Percentiles rank a stretch among this genome's conserved stretches.
Evolutionary conservation across 441 rosid genomes (phyloP).

Genomic region (Dalechampia spathulata): DNA sequence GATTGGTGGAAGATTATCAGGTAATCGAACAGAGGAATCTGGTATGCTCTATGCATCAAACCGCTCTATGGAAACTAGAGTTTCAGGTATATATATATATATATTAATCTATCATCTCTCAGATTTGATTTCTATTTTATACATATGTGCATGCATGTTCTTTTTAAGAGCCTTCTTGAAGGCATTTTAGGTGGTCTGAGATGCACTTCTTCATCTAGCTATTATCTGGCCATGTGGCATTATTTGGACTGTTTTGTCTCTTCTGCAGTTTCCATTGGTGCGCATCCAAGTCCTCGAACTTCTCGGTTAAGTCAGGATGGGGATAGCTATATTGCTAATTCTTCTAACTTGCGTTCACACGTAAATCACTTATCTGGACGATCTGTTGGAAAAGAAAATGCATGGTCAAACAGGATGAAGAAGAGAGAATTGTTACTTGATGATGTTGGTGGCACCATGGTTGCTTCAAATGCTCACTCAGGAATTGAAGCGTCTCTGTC

Average conservation of each 20-base stretch:
- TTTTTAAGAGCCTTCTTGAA: background rate
- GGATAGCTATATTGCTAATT: constrained; percentile 38
- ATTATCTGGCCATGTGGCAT: constrained; percentile 3
- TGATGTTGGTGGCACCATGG: constrained; percentile 58
- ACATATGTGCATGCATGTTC: constrained; percentile 1
- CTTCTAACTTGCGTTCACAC: constrained; percentile 41
- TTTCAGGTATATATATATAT: constrained; percentile 42
- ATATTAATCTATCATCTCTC: constrained; percentile 14
- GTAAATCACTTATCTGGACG: constrained; percentile 40
- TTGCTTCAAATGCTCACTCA: constrained; percentile 29
- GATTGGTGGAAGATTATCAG: constrained; percentile 29
- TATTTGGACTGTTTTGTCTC: constrained; percentile 17
- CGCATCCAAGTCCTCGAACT: constrained; percentile 46
- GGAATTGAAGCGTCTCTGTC: constrained; percentile 54
- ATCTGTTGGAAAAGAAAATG: constrained; percentile 46
- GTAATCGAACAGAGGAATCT: constrained; percentile 43
- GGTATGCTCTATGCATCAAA: constrained; percentile 24
- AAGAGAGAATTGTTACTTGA: constrained; percentile 80
- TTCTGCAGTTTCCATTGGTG: constrained; percentile 52
- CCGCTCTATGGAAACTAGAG: constrained; percentile 30
- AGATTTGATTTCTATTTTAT: background rate
- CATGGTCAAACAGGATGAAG: constrained; percentile 74
- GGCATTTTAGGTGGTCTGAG: constrained; percentile 11
- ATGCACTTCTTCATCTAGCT: constrained; percentile 1
- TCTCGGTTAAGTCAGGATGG: constrained; percentile 38